These are phyloP conservation scores for Barnettozyma sp. DNA, from an alignment of 805 yeast species.

Conservation along the genomic window DNA sequence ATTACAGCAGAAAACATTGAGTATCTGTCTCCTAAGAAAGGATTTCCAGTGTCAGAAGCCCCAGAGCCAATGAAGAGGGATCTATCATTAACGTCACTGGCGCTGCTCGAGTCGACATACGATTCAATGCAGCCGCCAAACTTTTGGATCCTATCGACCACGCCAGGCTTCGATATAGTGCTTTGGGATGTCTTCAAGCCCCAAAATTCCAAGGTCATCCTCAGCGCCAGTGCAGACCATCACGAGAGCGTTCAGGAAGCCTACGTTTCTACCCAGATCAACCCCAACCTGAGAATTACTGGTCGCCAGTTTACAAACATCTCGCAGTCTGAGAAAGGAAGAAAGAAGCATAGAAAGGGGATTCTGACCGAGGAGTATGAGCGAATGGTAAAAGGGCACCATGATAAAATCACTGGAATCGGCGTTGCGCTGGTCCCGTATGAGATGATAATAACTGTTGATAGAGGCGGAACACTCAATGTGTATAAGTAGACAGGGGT, in stretches of 20 bases:
- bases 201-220: constrained; percentile 27
- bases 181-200: constrained; percentile 34
- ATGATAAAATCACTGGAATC: constrained; percentile 45
- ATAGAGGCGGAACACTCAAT: constrained; percentile 58
- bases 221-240: constrained; percentile 18
- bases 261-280: constrained; percentile 28
- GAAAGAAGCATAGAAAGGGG: constrained; percentile 26
- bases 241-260: constrained; percentile 10
- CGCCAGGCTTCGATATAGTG: constrained; percentile 19
- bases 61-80: too few relatives aligned
- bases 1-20: constrained; percentile 8
- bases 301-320: constrained; percentile 28
- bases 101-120: constrained; percentile 15
- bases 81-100: constrained; percentile 17
- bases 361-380: constrained; percentile 38
- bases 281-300: constrained; percentile 34
- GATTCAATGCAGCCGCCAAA: too few relatives aligned
- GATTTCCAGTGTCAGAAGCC: too few relatives aligned
- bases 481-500: constrained; percentile 47
- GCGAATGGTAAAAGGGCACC: constrained; percentile 38
- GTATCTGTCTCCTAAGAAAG: not conserved
- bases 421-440: constrained; percentile 42
- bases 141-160: constrained; percentile 17
- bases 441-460: constrained; percentile 58
- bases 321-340: constrained; percentile 11